These are phyloP conservation scores for Ustilago trichophora DNA, from an alignment of 1,284 basidiomycete species.

Conservation along the genomic window DNA sequence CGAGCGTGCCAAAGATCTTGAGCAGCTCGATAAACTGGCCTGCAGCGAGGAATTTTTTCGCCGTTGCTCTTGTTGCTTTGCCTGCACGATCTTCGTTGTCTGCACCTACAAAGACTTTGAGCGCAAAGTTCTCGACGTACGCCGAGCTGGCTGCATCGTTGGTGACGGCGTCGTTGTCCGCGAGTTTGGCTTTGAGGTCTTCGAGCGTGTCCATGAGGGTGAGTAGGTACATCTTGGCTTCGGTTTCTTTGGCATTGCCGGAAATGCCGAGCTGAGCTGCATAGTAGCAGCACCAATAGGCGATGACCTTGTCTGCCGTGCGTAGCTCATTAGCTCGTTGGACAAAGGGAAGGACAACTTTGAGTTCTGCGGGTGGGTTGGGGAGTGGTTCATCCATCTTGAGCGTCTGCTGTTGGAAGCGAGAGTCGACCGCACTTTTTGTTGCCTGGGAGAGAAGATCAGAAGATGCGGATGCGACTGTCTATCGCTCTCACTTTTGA, in stretches of 20 bases:
- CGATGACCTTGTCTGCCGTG: slow-evolving; percentile 81
- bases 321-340: slow-evolving; percentile 87
- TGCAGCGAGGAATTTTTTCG: slow-evolving; percentile 86
- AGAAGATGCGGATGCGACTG: not conserved
- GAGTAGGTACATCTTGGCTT: slow-evolving; percentile 75
- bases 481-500: too few relatives aligned
- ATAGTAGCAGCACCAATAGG: slow-evolving; percentile 95
- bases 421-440: too few relatives aligned
- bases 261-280: slow-evolving; percentile 86
- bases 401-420: not conserved
- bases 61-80: slow-evolving; percentile 78
- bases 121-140: slow-evolving; percentile 92
- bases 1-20: slow-evolving; percentile 74
- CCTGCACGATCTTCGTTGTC: slow-evolving; percentile 88
- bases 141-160: slow-evolving; percentile 83
- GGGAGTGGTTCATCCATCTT: slow-evolving; percentile 41
- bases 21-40: slow-evolving; percentile 86
- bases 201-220: slow-evolving; percentile 82
- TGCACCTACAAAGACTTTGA: slow-evolving; percentile 85
- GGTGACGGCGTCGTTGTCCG: slow-evolving; percentile 81
- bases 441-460: not conserved
- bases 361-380: slow-evolving; percentile 60
- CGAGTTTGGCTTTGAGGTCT: slow-evolving; percentile 78
- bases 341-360: slow-evolving; percentile 78
- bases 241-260: slow-evolving; percentile 72